Evolutionary conservation across 2,329 filamentous ascomycete genomes (phyloP).

Genomic region (Penicillium sp.): DNA sequence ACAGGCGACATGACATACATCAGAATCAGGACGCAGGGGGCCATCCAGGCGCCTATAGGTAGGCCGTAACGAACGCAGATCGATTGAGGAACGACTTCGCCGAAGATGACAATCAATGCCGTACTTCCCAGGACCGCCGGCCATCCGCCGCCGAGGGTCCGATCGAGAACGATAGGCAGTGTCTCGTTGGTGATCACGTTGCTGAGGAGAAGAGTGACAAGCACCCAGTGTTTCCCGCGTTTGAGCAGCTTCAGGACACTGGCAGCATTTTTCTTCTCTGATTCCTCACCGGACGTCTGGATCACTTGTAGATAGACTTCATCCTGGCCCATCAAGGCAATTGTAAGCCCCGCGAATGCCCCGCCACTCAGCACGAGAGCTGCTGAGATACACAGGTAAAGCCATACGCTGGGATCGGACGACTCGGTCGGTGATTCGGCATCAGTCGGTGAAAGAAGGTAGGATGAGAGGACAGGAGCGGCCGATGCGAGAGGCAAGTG

Average conservation of each 20-base stretch:
- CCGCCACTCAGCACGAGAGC: slow-evolving; percentile 81
- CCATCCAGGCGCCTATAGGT: slow-evolving; percentile 90
- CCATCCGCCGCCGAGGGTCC: slow-evolving; percentile 89
- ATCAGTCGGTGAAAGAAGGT: slow-evolving; percentile 14
- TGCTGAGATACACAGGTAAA: slow-evolving; percentile 74
- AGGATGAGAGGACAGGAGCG: slow-evolving; percentile 31
- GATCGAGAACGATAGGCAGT: slow-evolving; percentile 87
- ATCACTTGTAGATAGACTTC: slow-evolving; percentile 97
- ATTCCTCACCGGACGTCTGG: slow-evolving; percentile 73
- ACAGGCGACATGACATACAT: slow-evolving; percentile 92
- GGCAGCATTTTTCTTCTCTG: slow-evolving; percentile 80
- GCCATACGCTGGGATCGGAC: slow-evolving; percentile 66
- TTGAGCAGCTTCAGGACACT: slow-evolving; percentile 75
- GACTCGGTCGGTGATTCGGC: slow-evolving; percentile 48
- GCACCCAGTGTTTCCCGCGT: slow-evolving; percentile 94
- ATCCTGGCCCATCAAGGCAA: slow-evolving; percentile 67
- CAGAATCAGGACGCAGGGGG: slow-evolving; percentile 75
- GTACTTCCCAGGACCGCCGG: slow-evolving; percentile 92
- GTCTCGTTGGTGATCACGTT: slow-evolving; percentile 99
- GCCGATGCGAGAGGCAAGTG: slow-evolving; percentile 39
- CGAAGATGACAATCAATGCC: slow-evolving; percentile 94
- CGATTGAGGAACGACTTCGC: slow-evolving; percentile 92
- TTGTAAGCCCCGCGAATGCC: slow-evolving; percentile 87
- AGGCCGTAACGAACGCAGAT: slow-evolving; percentile 94
- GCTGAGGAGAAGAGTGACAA: slow-evolving; percentile 86